Evolutionary conservation across 1,284 basidiomycete genomes (phyloP).

Genomic region (Taiwanofungus camphoratus): DNA sequence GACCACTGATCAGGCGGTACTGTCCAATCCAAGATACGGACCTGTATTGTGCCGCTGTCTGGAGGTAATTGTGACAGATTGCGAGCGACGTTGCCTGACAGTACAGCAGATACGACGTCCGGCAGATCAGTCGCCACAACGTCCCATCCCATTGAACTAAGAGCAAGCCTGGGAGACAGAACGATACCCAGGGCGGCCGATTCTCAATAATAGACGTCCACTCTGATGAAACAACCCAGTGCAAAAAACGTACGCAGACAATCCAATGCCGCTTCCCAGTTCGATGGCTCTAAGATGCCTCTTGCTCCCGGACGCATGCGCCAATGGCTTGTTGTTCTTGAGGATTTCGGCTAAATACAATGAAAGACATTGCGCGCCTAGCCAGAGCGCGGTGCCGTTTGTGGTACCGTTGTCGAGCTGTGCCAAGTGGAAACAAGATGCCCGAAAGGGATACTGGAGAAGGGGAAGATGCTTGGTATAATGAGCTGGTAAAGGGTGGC

Average conservation of each 20-base stretch:
- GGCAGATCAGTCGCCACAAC: constrained; percentile 78
- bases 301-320: constrained; percentile 14
- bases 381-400: constrained; percentile 88
- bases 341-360: constrained; percentile 46
- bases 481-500: constrained; percentile 44
- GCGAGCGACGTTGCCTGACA: constrained; percentile 56
- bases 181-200: constrained; percentile 10
- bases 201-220: constrained; percentile 8
- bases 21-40: constrained; percentile 65
- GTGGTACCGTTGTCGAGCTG: constrained; percentile 58
- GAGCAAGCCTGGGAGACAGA: constrained; percentile 45
- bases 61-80: constrained; percentile 40
- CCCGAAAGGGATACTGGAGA: constrained; percentile 44
- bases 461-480: constrained; percentile 60
- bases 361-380: constrained; percentile 72
- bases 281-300: constrained; percentile 55
- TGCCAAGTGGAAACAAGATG: constrained; percentile 37
- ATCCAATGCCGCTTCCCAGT: constrained; percentile 79
- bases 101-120: constrained; percentile 62
- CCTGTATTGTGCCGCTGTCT: constrained; percentile 36
- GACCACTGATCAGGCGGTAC: constrained; percentile 46
- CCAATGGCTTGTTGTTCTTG: constrained; percentile 20
- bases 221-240: constrained; percentile 11
- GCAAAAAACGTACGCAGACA: constrained; percentile 60
- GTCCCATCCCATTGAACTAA: constrained; percentile 68